Evolutionary conservation across 371 early-diverging fungal genomes (phyloP).

Genomic region (Rhizoclosmatium hyalinum): DNA sequence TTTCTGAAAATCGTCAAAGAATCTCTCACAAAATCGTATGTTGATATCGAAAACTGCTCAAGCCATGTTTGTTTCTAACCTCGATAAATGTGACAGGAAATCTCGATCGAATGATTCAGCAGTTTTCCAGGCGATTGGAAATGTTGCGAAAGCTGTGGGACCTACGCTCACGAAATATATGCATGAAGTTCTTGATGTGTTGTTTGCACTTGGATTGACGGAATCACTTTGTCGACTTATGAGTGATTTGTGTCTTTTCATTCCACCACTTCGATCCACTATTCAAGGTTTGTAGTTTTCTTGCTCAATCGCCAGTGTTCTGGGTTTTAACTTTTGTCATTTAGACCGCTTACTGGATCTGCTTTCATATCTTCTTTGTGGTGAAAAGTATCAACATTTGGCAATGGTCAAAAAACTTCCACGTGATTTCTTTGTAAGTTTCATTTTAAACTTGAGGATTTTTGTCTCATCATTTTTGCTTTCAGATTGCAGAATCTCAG

Average conservation of each 20-base stretch:
- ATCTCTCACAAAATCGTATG: conserved; percentile 61
- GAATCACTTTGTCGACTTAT: conserved; percentile 83
- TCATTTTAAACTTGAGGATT: not conserved
- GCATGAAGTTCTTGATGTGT: conserved; percentile 88
- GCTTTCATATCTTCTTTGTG: conserved; percentile 84
- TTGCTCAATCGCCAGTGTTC: not conserved
- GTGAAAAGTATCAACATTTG: conserved; percentile 83
- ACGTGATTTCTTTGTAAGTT: conserved; percentile 20
- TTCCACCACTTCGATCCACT: conserved; percentile 81
- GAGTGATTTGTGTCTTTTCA: conserved; percentile 78
- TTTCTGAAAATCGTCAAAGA: conserved; percentile 79
- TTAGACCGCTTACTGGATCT: conserved; percentile 85
- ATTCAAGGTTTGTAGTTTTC: conserved; percentile 77
- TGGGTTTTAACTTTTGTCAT: not conserved
- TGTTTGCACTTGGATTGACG: conserved; percentile 88
- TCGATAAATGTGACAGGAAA: conserved; percentile 45
- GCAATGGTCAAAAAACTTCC: conserved; percentile 68
- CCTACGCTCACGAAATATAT: conserved; percentile 85
- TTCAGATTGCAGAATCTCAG: conserved; percentile 52
- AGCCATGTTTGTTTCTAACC: not conserved
- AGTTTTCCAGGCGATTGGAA: conserved; percentile 84
- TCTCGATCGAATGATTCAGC: conserved; percentile 69
- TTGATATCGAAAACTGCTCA: not conserved
- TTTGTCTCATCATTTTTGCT: not conserved
- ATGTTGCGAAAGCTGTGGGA: conserved; percentile 90